These are phyloP conservation scores for Leptomonas pyrrhocoris DNA, from an alignment of 208 protist species.

Conservation along the genomic window DNA sequence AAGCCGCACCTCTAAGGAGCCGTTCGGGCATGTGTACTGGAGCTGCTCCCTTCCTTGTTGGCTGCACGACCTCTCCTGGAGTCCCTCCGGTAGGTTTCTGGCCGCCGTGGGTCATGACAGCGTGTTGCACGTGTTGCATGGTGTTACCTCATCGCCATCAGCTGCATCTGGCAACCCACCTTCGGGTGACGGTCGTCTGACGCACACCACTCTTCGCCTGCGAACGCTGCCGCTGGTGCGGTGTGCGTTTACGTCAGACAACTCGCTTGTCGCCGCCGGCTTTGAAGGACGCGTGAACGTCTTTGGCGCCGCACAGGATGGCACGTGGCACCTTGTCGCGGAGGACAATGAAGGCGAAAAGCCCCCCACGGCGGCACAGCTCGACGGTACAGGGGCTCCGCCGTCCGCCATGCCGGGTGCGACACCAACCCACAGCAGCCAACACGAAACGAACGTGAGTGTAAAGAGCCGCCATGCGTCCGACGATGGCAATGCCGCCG, in stretches of 20 bases:
- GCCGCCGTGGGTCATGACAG: slow-evolving; percentile 31
- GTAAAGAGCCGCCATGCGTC: not conserved
- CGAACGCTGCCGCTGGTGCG: slow-evolving; percentile 20
- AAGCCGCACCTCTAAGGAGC: not conserved
- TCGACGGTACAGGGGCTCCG: not conserved
- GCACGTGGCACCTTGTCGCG: not conserved
- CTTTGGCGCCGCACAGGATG: slow-evolving; percentile 4
- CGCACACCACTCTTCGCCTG: slow-evolving; percentile 8
- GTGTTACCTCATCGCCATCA: not conserved
- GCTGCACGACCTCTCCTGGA: slow-evolving; percentile 24
- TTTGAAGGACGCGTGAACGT: slow-evolving; percentile 27
- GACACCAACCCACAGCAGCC: too few species aligned
- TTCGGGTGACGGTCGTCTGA: not conserved
- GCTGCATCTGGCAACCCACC: not conserved
- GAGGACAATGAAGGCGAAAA: not conserved
- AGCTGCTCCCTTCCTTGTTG: slow-evolving; percentile 8
- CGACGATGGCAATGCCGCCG: not conserved
- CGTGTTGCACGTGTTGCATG: slow-evolving; percentile 19
- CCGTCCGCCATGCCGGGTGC: not conserved
- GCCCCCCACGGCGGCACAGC: not conserved
- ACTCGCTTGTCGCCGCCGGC: slow-evolving; percentile 11
- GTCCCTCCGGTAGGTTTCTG: slow-evolving; percentile 16
- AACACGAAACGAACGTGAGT: not conserved
- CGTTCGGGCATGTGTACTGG: slow-evolving; percentile 20
- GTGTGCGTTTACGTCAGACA: slow-evolving; percentile 18